Percentiles rank a stretch among this genome's conserved stretches.
phyloP scores from a whole-genome alignment of 306 rosid species.

The Purshia tridentata region DNA sequence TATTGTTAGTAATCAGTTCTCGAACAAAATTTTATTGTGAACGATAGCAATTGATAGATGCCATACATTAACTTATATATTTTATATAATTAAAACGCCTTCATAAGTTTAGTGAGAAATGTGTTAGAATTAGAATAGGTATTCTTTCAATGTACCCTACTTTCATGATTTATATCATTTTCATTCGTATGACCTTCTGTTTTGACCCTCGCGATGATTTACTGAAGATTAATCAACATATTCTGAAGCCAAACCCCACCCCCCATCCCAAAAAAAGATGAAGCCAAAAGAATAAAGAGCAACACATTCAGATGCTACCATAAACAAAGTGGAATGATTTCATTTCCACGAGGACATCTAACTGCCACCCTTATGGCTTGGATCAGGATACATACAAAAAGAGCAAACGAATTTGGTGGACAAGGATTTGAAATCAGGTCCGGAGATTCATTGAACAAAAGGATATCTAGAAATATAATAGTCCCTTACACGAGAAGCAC shows the following conservation, averaged over 20 bases:
- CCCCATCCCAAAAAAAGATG: no score
- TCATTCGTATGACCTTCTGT: neutral
- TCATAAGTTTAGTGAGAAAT: no score
- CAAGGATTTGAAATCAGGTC: conserved; percentile 29
- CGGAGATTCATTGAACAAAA: conserved; percentile 54
- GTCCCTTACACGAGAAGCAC: conserved; percentile 75
- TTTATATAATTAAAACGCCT: no score
- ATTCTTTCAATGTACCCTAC: no score
- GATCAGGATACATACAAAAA: conserved; percentile 47
- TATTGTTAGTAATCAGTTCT: no score
- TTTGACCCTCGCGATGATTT: neutral
- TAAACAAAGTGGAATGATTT: conserved; percentile 36
- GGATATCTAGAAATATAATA: conserved; percentile 71
- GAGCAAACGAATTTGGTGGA: conserved; percentile 32
- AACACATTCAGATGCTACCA: conserved; percentile 32
- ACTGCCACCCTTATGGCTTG: conserved; percentile 45
- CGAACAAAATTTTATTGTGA: no score
- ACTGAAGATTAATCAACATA: neutral
- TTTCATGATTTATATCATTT: neutral
- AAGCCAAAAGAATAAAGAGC: no score
- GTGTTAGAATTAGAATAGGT: no score
- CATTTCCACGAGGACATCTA: conserved; percentile 42
- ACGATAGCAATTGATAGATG: no score
- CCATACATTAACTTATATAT: no score
- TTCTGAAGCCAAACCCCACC: neutral